Conservation (phyloP, 768 basidiomycete species). For the Boletus pseudopeckii region DNA sequence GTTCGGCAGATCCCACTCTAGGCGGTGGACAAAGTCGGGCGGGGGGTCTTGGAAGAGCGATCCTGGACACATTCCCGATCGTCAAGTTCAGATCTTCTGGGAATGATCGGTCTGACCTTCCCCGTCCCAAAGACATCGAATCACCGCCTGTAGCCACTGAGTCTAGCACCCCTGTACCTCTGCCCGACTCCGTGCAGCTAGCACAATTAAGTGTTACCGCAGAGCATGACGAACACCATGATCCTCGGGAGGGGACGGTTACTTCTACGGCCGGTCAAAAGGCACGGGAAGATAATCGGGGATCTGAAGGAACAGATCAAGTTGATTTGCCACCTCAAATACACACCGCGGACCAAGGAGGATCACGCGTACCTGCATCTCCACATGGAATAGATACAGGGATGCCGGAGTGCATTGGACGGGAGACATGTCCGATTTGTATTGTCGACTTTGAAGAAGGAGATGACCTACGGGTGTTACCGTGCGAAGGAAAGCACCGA, state of each 20-base stretch:
- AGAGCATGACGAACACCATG: background rate
- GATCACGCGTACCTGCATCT: background rate
- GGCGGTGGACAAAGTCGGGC: conserved; percentile 61
- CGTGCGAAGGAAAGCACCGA: conserved; percentile 86
- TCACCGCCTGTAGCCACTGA: conserved; percentile 1
- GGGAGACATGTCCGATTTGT: conserved; percentile 92
- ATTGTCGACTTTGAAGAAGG: conserved; percentile 92
- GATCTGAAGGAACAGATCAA: conserved; percentile 8
- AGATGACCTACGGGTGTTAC: conserved; percentile 85
- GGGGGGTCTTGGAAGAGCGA: conserved; percentile 84
- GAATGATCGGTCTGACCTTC: conserved; percentile 8
- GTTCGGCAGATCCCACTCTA: conserved; percentile 36
- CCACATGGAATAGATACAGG: conserved; percentile 36
- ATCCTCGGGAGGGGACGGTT: background rate
- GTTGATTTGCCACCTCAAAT: background rate
- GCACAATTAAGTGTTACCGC: background rate
- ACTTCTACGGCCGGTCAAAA: background rate
- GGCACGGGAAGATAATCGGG: background rate
- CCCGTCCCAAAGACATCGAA: conserved; percentile 34
- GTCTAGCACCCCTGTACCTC: background rate
- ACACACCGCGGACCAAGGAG: background rate
- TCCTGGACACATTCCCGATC: conserved; percentile 93
- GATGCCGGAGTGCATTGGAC: conserved; percentile 65
- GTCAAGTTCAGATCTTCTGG: conserved; percentile 68
- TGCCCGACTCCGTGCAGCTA: conserved; percentile 11